A percentile compares a stretch with the other conserved stretches of the same genome.
Evolutionary conservation across 192 early-diverging fungal genomes (phyloP).

Genomic region (Geosiphon pyriformis): DNA sequence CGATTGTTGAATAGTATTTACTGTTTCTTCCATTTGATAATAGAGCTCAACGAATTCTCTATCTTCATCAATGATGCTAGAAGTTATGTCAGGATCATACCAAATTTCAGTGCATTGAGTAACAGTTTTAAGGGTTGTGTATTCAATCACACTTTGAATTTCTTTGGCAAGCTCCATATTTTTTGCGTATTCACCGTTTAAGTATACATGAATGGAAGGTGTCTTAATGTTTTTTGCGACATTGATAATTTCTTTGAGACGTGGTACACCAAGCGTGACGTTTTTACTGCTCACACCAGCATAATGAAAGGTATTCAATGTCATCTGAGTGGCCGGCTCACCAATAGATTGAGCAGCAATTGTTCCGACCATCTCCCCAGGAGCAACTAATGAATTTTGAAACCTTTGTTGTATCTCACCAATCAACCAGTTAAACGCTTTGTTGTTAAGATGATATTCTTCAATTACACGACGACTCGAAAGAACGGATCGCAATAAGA

Average conservation of each 20-base stretch:
- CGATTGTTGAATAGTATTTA: conserved; percentile 50
- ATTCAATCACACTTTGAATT: conserved; percentile 81
- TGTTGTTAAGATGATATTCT: conserved; percentile 77
- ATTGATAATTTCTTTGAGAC: conserved; percentile 99
- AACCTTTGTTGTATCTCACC: conserved; percentile 92
- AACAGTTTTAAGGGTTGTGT: conserved; percentile 85
- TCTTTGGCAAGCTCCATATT: conserved; percentile 82
- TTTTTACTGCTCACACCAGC: conserved; percentile 97
- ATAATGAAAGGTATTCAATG: conserved; percentile 98
- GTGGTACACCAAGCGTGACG: conserved; percentile 96
- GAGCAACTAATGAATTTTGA: conserved; percentile 82
- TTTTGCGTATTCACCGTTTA: conserved; percentile 62
- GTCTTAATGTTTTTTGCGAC: conserved; percentile 96
- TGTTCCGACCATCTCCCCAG: conserved; percentile 97
- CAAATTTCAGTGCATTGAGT: conserved; percentile 87
- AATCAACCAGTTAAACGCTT: conserved; percentile 92
- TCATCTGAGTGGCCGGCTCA: conserved; percentile 99
- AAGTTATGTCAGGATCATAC: conserved; percentile 87
- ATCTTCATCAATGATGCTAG: conserved; percentile 82
- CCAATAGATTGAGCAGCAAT: conserved; percentile 98
- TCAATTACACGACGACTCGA: conserved; percentile 83
- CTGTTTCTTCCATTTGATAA: conserved; percentile 69
- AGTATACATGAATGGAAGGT: conserved; percentile 73
- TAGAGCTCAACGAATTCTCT: conserved; percentile 83
- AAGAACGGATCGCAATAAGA: conserved; percentile 71